Conservation (phyloP, 306 rosid genomes). For the Vigna reflexopilosa region DNA sequence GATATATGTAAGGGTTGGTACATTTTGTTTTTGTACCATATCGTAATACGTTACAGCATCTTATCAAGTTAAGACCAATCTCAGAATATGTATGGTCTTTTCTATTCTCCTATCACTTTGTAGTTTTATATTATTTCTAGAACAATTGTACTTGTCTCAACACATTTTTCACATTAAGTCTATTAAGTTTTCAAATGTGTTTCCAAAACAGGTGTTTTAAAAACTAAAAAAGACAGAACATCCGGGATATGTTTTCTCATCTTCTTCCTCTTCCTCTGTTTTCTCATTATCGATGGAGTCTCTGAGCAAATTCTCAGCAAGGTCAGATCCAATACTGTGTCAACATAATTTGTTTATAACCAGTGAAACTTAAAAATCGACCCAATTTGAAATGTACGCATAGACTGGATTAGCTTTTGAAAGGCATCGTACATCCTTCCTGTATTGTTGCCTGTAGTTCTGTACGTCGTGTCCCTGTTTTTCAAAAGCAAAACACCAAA, state of each 20-base stretch:
- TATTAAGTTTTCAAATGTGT: not conserved
- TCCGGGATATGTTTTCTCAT: not conserved
- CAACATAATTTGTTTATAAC: not conserved
- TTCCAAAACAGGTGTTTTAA: too few species aligned
- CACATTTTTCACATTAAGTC: too few species aligned
- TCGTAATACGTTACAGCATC: too few species aligned
- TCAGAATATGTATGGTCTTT: too few species aligned
- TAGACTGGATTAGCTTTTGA: not conserved
- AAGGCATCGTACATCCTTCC: not conserved
- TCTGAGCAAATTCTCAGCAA: not conserved
- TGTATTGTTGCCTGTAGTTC: too few species aligned
- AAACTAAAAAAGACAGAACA: not conserved
- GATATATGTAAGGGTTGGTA: too few species aligned
- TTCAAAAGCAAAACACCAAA: not conserved
- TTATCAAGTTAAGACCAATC: too few species aligned
- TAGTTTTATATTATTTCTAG: too few species aligned
- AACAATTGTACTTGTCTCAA: not conserved
- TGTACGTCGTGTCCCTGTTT: not conserved
- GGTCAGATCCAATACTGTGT: not conserved
- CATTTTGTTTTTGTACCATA: too few species aligned
- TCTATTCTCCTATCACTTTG: too few species aligned
- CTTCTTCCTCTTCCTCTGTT: not conserved
- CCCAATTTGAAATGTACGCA: conserved; percentile 15
- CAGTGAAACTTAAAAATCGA: conserved; percentile 1
- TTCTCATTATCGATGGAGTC: not conserved